These are phyloP conservation scores for Phoma sp. DNA, from an alignment of 2,329 filamentous ascomycete species.

Conservation along the genomic window DNA sequence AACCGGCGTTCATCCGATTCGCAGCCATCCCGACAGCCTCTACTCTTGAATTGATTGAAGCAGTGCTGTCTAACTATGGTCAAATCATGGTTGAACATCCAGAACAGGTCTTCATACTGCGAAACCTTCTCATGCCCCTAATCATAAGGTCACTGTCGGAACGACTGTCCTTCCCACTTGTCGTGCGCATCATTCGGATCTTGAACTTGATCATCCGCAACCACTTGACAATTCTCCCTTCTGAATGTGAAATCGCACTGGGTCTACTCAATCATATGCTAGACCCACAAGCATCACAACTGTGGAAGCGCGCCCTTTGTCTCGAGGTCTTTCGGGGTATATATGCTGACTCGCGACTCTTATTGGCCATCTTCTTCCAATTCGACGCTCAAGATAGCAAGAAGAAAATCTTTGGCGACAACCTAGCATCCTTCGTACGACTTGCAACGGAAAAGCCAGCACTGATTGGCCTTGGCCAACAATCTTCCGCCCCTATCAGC, in stretches of 20 bases:
- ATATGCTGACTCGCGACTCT: constrained; percentile 78
- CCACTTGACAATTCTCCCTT: constrained; percentile 74
- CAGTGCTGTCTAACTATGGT: constrained; percentile 84
- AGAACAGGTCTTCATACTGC: constrained; percentile 81
- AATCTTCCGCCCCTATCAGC: constrained; percentile 80
- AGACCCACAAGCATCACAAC: constrained; percentile 76
- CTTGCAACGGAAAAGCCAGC: constrained; percentile 88
- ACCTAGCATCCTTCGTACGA: constrained; percentile 88
- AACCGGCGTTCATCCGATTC: constrained; percentile 80
- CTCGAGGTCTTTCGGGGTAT: constrained; percentile 90
- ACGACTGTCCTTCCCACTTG: constrained; percentile 78
- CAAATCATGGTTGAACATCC: constrained; percentile 76
- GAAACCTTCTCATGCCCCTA: constrained; percentile 80
- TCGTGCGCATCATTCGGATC: constrained; percentile 81
- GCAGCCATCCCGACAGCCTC: constrained; percentile 80
- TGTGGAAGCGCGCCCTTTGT: constrained; percentile 88
- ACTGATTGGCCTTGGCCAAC: constrained; percentile 85
- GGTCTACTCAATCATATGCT: constrained; percentile 83
- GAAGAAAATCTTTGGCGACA: constrained; percentile 77
- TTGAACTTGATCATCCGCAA: constrained; percentile 80
- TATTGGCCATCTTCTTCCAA: constrained; percentile 78
- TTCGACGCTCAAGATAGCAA: constrained; percentile 77
- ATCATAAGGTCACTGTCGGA: constrained; percentile 79
- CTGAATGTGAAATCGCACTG: constrained; percentile 83
- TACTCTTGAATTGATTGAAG: constrained; percentile 89